Evolutionary conservation across 257 asterid species (phyloP), one percentile per base, ranked within the genome.

Genomic region (Lycium ferocissimum): DNA sequence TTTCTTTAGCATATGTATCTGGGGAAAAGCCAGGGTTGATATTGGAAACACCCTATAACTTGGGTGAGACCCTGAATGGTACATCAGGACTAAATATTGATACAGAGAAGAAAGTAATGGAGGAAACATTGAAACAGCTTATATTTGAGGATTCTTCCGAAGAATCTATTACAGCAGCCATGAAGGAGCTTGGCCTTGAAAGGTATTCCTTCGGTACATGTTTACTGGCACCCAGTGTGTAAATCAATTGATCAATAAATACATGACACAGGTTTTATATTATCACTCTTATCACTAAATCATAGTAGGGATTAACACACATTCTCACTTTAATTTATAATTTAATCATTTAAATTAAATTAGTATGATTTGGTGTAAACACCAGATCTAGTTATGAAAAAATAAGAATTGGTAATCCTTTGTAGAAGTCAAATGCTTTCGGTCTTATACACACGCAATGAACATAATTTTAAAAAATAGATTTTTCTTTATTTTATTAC

Each of bases 151-250:
- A 72, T 84, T 38, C 67, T 59, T 59, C 88, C 5, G 85, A 86
- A 2, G 67, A 88, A 59, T 70, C 79, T 38, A 47, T 86, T 4
- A 87, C 80, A 2, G n/a, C 58, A 14, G 82, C 84, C 86, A 90
- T 90, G 93, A 90, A 85, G 82, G 86, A 87, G 63, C 85, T 90
- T 70, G 93, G 93, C 58, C 83, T 90, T 18, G 84, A 87, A 70
- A 87, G 93, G 93, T 90, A 71, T 7, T 51, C 35, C 66, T 2
- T 51, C 56, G 6, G 45, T 40, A 7, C 6, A 37, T 14, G 7
- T 69, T 69, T 37, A 69, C 26, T 37, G 1, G 76, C 76, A 67
- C 6, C 12, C 76, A 0, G 4, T 37, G 9, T 37, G 14, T 35
- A 35, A 6, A 67, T 2, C 20, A 14, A 35, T 66, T 26, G 33